Conservation (phyloP, 2,329 filamentous ascomycete species). For the Meredithiella fracta region DNA sequence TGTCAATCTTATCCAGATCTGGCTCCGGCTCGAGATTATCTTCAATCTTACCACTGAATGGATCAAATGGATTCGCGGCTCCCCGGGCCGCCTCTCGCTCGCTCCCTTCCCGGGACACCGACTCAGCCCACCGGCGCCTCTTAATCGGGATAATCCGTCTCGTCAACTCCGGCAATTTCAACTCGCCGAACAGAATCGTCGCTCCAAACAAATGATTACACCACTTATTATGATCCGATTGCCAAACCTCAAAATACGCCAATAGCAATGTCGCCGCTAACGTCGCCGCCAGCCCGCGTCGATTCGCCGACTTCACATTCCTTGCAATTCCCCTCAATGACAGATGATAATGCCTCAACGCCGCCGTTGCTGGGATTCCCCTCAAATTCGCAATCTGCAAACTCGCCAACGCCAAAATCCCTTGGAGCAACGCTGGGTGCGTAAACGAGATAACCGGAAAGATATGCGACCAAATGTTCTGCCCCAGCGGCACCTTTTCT, state of each 20-base stretch:
- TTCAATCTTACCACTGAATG: constrained; percentile 17
- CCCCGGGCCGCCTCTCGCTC: constrained; percentile 15
- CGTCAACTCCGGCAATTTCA: constrained; percentile 60
- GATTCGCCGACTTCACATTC: constrained; percentile 51
- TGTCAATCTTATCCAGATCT: constrained; percentile 27
- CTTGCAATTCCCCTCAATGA: constrained; percentile 63
- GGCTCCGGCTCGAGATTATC: constrained; percentile 15
- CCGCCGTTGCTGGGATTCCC: constrained; percentile 55
- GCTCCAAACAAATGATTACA: constrained; percentile 80
- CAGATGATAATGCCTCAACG: constrained; percentile 82
- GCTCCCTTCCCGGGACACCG: constrained; percentile 21
- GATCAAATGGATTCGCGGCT: constrained; percentile 16
- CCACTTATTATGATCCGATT: constrained; percentile 90
- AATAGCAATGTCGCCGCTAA: constrained; percentile 77
- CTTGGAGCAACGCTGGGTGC: constrained; percentile 75
- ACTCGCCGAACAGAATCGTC: constrained; percentile 64
- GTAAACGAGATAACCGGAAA: constrained; percentile 71
- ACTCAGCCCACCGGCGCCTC: constrained; percentile 25
- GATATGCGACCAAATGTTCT: constrained; percentile 54
- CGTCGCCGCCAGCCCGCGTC: constrained; percentile 60
- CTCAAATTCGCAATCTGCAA: constrained; percentile 78
- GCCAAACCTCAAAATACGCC: constrained; percentile 87
- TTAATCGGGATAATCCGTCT: constrained; percentile 51
- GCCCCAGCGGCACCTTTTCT: constrained; percentile 37
- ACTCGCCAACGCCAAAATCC: constrained; percentile 74